Conservation (phyloP, 2,329 filamentous ascomycete species). For the Orbilia quercus region DNA sequence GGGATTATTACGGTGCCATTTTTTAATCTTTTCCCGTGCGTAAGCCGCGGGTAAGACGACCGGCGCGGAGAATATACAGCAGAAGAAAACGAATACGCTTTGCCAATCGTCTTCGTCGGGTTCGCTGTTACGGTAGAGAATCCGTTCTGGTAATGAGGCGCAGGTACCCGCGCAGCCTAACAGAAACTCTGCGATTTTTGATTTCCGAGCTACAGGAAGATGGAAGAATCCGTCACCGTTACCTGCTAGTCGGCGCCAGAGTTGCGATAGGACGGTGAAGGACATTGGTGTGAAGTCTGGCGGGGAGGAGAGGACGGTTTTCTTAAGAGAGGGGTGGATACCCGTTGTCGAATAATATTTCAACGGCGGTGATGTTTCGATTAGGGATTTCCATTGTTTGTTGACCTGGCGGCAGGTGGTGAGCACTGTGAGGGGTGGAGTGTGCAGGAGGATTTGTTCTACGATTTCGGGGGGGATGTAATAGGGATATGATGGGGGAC, state of each 20-base stretch:
- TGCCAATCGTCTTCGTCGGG: too few relatives aligned
- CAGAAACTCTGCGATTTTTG: neutral
- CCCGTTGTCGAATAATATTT: slow-evolving; percentile 39
- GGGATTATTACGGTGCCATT: too few relatives aligned
- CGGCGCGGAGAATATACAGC: too few relatives aligned
- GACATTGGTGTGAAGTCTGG: slow-evolving; percentile 30
- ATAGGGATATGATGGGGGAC: too few relatives aligned
- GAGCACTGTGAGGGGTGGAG: neutral
- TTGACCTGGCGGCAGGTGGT: slow-evolving; percentile 35
- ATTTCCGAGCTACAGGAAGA: neutral
- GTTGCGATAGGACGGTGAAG: slow-evolving; percentile 10
- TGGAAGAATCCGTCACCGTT: slow-evolving; percentile 10
- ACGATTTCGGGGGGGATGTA: slow-evolving; percentile 26
- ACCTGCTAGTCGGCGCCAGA: slow-evolving; percentile 22
- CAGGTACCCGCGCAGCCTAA: too few relatives aligned
- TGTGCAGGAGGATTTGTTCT: slow-evolving; percentile 30
- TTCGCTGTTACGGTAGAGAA: too few relatives aligned
- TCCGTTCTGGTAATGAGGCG: too few relatives aligned
- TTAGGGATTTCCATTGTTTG: slow-evolving; percentile 26
- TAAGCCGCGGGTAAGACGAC: too few relatives aligned
- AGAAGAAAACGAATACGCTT: too few relatives aligned
- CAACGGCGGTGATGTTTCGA: slow-evolving; percentile 26
- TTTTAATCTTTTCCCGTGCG: too few relatives aligned
- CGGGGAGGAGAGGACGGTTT: neutral
- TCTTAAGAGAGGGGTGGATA: neutral